Percentiles rank a stretch among this genome's conserved stretches.
Conservation (phyloP, 306 rosid species). For the Phaseolus lunatus region DNA sequence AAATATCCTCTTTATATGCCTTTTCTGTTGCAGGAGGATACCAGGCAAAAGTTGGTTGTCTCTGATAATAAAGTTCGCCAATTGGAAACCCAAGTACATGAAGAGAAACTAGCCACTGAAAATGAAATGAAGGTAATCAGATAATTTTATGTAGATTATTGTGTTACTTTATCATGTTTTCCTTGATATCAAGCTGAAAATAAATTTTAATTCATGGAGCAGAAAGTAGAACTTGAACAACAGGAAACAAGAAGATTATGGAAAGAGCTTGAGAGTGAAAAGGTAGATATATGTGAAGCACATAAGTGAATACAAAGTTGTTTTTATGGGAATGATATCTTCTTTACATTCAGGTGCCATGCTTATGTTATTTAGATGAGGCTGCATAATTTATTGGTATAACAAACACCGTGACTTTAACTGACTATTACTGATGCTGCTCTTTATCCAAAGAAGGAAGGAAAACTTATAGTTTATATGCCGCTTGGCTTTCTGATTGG, state of each 20-base stretch:
- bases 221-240: constrained; percentile 85
- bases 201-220: constrained; percentile 53
- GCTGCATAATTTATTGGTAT: constrained; percentile 24
- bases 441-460: constrained; percentile 32
- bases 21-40: constrained; percentile 75
- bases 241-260: constrained; percentile 62
- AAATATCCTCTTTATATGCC: constrained; percentile 39
- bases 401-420: constrained; percentile 4
- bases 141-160: constrained; percentile 11
- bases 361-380: constrained; percentile 29
- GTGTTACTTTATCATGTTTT: constrained; percentile 33
- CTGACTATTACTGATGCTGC: not conserved
- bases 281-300: constrained; percentile 70
- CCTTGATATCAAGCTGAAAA: constrained; percentile 40
- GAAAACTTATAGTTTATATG: constrained; percentile 17
- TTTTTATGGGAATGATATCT: constrained; percentile 8
- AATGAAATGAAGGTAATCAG: constrained; percentile 67
- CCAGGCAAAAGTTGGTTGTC: constrained; percentile 79
- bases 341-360: constrained; percentile 24
- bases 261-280: constrained; percentile 88
- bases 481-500: constrained; percentile 27
- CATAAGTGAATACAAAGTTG: constrained; percentile 24
- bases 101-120: constrained; percentile 68
- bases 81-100: constrained; percentile 75
- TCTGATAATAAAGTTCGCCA: constrained; percentile 90